Conservation (phyloP, 192 early-diverging fungal species). For the Diversispora epigaea region DNA sequence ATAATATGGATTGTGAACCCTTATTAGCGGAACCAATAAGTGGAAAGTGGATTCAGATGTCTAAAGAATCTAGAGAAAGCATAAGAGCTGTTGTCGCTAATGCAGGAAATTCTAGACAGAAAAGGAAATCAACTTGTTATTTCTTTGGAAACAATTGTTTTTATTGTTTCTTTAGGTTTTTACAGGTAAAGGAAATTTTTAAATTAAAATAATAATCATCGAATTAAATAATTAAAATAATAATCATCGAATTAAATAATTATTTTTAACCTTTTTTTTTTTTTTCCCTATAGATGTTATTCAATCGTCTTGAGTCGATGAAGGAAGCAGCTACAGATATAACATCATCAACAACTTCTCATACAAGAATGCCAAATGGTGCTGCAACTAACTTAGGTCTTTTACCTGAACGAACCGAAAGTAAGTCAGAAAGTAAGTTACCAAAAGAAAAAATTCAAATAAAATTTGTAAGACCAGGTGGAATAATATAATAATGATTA, state of each 20-base stretch:
- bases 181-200: slow-evolving; percentile 58
- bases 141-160: slow-evolving; percentile 87
- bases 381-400: slow-evolving; percentile 51
- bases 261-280: not conserved
- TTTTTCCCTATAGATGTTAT: slow-evolving; percentile 79
- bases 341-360: slow-evolving; percentile 10
- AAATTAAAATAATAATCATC: not conserved
- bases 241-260: not conserved
- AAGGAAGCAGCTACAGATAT: slow-evolving; percentile 60
- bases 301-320: slow-evolving; percentile 75
- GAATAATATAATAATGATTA: too few relatives aligned
- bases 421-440: slow-evolving; percentile 34
- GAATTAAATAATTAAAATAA: not conserved
- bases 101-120: slow-evolving; percentile 42
- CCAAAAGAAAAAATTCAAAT: too few relatives aligned
- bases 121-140: slow-evolving; percentile 48
- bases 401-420: slow-evolving; percentile 49
- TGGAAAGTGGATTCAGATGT: slow-evolving; percentile 39
- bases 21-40: slow-evolving; percentile 31
- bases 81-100: slow-evolving; percentile 36
- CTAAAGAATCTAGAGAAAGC: slow-evolving; percentile 36
- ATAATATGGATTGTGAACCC: slow-evolving; percentile 32
- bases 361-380: slow-evolving; percentile 10
- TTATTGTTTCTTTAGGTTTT: slow-evolving; percentile 88
- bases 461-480: too few relatives aligned